phyloP scores from a whole-genome alignment of 352 stramenopile genomes.

The Pythium apleroticum region DNA sequence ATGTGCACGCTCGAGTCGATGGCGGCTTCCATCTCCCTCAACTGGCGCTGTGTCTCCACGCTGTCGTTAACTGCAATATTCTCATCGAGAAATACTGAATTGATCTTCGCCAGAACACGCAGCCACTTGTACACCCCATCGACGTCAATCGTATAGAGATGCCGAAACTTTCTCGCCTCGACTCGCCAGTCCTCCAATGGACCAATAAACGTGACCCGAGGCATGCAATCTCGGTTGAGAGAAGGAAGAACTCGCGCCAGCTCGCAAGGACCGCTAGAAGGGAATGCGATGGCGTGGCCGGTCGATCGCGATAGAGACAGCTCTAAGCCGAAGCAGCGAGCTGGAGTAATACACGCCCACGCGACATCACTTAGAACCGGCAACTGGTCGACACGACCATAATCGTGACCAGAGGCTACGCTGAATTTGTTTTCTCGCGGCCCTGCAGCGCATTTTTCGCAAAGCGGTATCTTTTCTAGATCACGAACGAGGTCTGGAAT shows the following conservation, averaged over 20 bases:
- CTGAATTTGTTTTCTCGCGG: constrained; percentile 21
- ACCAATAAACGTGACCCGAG: constrained; percentile 5
- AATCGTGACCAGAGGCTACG: constrained; percentile 28
- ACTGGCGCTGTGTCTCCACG: neutral
- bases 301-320: constrained; percentile 3
- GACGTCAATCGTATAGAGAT: constrained; percentile 4
- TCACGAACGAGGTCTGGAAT: constrained; percentile 29
- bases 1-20: neutral
- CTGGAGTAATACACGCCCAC: constrained; percentile 12
- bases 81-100: neutral
- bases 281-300: constrained; percentile 6
- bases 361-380: constrained; percentile 15
- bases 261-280: constrained; percentile 2
- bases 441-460: constrained; percentile 10
- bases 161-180: neutral
- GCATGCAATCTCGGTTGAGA: neutral
- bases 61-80: neutral
- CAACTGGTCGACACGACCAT: constrained; percentile 15
- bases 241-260: neutral
- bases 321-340: constrained; percentile 11
- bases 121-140: constrained; percentile 8
- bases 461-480: constrained; percentile 13
- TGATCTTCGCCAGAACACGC: neutral
- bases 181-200: constrained; percentile 7
- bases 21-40: neutral